Percentiles rank a stretch among this genome's conserved stretches.
These are phyloP conservation scores for Phytopythium helicoides DNA, from an alignment of 352 stramenopile genomes.

Conservation along the genomic window DNA sequence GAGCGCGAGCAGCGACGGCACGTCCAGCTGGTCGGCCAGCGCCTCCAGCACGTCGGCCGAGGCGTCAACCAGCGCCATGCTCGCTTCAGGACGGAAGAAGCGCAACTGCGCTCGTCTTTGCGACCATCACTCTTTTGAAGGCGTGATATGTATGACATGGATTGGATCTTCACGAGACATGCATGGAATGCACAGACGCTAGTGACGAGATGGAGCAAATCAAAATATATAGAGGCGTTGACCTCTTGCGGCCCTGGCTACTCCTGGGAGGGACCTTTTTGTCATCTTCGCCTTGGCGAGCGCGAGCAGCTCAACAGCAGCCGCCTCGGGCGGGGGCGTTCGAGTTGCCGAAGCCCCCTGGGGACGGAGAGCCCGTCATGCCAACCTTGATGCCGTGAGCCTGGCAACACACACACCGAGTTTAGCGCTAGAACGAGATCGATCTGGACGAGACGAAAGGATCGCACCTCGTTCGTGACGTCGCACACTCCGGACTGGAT, in stretches of 20 bases:
- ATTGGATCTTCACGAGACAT: background rate
- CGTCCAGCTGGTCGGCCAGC: slow-evolving; percentile 29
- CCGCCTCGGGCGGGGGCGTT: slow-evolving; percentile 66
- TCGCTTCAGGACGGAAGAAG: too few species aligned
- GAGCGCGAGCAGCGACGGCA: slow-evolving; percentile 39
- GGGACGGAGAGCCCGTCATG: slow-evolving; percentile 79
- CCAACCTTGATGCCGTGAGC: slow-evolving; percentile 89
- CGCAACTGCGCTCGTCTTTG: background rate
- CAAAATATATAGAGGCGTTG: slow-evolving; percentile 1
- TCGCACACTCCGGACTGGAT: slow-evolving; percentile 94
- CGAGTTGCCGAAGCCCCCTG: slow-evolving; percentile 75
- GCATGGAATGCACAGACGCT: too few species aligned
- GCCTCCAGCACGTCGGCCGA: slow-evolving; percentile 36
- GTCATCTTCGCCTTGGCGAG: too few species aligned
- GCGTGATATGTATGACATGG: too few species aligned
- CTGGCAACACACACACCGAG: slow-evolving; percentile 15
- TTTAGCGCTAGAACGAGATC: background rate
- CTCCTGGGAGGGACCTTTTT: too few species aligned
- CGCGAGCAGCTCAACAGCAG: slow-evolving; percentile 47
- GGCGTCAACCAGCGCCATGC: slow-evolving; percentile 22
- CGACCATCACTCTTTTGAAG: too few species aligned
- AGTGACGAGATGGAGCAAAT: background rate
- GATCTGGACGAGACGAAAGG: background rate
- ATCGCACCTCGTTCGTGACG: slow-evolving; percentile 90
- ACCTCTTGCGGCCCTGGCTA: too few species aligned